Evolutionary conservation across 1,284 basidiomycete species (phyloP).

Genomic region (Marasmius oreades): DNA sequence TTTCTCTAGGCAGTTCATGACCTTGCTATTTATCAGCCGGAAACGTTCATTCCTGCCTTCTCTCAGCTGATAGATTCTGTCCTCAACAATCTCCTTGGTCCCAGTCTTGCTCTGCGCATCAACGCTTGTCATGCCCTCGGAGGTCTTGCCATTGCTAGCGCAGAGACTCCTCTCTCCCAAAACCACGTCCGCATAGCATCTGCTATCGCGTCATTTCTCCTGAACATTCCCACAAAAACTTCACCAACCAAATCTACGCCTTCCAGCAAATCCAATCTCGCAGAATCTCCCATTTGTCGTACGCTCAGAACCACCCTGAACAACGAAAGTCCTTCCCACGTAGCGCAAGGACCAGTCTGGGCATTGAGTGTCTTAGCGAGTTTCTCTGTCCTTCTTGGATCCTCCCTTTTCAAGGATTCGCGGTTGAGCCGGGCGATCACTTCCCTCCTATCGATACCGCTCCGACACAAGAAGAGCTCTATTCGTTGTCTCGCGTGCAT

Average conservation of each 20-base stretch:
- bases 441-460: slow-evolving; percentile 47
- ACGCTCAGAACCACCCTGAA: slow-evolving; percentile 60
- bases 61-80: slow-evolving; percentile 55
- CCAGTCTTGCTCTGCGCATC: slow-evolving; percentile 54
- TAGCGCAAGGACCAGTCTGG: slow-evolving; percentile 74
- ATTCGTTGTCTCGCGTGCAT: slow-evolving; percentile 57
- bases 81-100: slow-evolving; percentile 57
- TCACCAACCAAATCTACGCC: slow-evolving; percentile 30
- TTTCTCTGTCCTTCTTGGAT: slow-evolving; percentile 59
- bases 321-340: slow-evolving; percentile 48
- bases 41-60: slow-evolving; percentile 63
- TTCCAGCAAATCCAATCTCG: slow-evolving; percentile 20
- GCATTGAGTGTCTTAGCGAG: slow-evolving; percentile 59
- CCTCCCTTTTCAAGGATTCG: slow-evolving; percentile 43
- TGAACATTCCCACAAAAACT: slow-evolving; percentile 26
- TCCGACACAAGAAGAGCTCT: slow-evolving; percentile 57
- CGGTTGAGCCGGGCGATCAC: slow-evolving; percentile 46
- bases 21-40: slow-evolving; percentile 56
- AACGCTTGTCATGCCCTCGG: slow-evolving; percentile 73
- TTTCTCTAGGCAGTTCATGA: slow-evolving; percentile 64
- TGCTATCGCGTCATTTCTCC: slow-evolving; percentile 43
- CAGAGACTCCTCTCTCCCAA: slow-evolving; percentile 41
- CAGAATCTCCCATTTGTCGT: slow-evolving; percentile 53
- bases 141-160: slow-evolving; percentile 54
- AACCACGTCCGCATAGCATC: slow-evolving; percentile 51